phyloP scores from a whole-genome alignment of 371 early-diverging fungal genomes.

The Smittium culicis region DNA sequence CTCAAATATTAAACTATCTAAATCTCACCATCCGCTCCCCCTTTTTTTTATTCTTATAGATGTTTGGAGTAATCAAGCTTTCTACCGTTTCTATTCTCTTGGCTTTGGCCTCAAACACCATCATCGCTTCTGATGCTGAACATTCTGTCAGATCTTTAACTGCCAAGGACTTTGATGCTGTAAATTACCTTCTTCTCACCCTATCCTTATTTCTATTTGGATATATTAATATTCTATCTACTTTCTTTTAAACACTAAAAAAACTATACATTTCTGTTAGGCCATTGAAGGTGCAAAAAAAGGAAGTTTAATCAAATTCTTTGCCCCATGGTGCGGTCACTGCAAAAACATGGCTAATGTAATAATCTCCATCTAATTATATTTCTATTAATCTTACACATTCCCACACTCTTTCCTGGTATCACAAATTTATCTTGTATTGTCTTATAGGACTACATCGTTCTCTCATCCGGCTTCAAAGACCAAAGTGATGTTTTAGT shows the following conservation, averaged over 20 bases:
- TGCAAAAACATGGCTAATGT: slow-evolving; percentile 44
- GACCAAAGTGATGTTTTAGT: neutral
- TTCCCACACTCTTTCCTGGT: neutral
- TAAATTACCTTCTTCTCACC: neutral
- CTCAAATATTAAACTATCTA: too few relatives aligned
- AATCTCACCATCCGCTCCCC: too few relatives aligned
- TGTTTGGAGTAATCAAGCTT: neutral
- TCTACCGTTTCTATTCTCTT: neutral
- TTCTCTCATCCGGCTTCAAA: neutral
- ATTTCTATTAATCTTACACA: neutral
- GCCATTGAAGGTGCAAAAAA: slow-evolving; percentile 3
- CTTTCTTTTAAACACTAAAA: too few relatives aligned
- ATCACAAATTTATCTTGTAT: neutral
- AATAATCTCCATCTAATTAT: neutral
- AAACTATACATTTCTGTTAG: neutral
- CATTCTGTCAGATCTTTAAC: neutral
- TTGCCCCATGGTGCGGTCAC: slow-evolving; percentile 90
- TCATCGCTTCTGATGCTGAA: neutral
- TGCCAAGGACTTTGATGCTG: neutral
- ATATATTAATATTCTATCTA: too few relatives aligned
- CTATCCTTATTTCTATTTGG: neutral
- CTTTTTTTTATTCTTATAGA: neutral
- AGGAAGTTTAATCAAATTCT: slow-evolving; percentile 65
- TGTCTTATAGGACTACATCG: slow-evolving; percentile 9
- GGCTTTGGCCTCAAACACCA: neutral